Percentiles rank a stretch among this genome's conserved stretches.
Conservation (phyloP, 768 basidiomycete genomes). For the Phylloporus arenicola region DNA sequence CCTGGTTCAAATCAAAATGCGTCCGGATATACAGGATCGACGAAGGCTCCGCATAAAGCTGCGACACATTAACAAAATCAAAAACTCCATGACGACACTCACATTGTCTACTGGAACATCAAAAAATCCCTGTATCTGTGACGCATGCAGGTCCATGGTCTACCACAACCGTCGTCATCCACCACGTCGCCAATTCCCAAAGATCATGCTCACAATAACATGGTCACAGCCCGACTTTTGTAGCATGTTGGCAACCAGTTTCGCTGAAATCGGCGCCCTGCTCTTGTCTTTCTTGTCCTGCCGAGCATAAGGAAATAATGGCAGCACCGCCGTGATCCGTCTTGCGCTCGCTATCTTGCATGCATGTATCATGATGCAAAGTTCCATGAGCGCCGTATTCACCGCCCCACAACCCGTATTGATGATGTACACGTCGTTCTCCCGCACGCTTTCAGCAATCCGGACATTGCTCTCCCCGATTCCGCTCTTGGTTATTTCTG, state of each 20-base stretch:
- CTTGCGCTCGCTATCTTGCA: slow-evolving; percentile 99
- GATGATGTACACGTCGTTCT: slow-evolving; percentile 98
- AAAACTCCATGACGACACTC: slow-evolving; percentile 29
- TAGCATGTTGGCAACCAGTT: slow-evolving; percentile 97
- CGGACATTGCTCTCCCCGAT: slow-evolving; percentile 90
- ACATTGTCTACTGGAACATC: slow-evolving; percentile 98
- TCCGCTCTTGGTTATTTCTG: slow-evolving; percentile 81
- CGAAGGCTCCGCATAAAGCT: slow-evolving; percentile 96
- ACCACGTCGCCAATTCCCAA: neutral
- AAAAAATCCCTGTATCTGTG: slow-evolving; percentile 99
- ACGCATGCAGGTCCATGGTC: slow-evolving; percentile 99
- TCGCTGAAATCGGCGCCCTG: slow-evolving; percentile 94
- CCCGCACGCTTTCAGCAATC: slow-evolving; percentile 92
- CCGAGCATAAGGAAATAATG: slow-evolving; percentile 92
- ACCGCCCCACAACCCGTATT: slow-evolving; percentile 84
- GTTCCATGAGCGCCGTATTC: slow-evolving; percentile 95
- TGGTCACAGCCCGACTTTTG: slow-evolving; percentile 92
- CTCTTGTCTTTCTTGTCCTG: slow-evolving; percentile 99
- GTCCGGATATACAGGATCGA: slow-evolving; percentile 92
- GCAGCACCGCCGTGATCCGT: slow-evolving; percentile 97
- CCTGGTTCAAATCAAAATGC: slow-evolving; percentile 76
- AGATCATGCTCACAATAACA: slow-evolving; percentile 70
- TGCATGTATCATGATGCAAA: slow-evolving; percentile 98
- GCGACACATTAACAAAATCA: slow-evolving; percentile 19
- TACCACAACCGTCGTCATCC: slow-evolving; percentile 26